Evolutionary conservation across 768 basidiomycete species (phyloP).

Genomic region (Piloderma croceum): DNA sequence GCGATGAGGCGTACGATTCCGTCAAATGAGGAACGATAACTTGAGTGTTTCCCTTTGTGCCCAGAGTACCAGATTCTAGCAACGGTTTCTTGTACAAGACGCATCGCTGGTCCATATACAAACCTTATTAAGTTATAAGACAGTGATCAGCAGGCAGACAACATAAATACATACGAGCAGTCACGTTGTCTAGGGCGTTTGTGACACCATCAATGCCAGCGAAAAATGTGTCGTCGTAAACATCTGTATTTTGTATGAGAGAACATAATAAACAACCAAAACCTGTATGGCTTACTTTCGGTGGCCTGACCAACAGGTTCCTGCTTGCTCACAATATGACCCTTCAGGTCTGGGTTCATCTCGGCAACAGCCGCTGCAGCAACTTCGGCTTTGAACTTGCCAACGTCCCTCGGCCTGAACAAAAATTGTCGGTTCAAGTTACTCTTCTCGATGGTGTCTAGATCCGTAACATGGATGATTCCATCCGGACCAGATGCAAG

Average conservation of each 20-base stretch:
- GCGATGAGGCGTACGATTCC: conserved; percentile 95
- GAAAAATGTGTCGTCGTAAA: conserved; percentile 89
- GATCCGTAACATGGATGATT: conserved; percentile 86
- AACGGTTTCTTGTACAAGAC: conserved; percentile 95
- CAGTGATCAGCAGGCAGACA: conserved; percentile 6
- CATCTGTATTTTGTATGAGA: conserved; percentile 42
- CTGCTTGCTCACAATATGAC: conserved; percentile 84
- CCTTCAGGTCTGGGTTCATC: conserved; percentile 90
- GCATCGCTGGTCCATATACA: conserved; percentile 98
- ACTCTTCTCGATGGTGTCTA: conserved; percentile 99
- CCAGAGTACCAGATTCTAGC: conserved; percentile 94
- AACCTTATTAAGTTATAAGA: conserved; percentile 41
- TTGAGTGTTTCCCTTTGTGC: conserved; percentile 97
- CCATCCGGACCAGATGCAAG: conserved; percentile 76
- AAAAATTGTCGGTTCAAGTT: conserved; percentile 98
- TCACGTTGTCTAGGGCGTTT: conserved; percentile 95
- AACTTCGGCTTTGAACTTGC: conserved; percentile 95
- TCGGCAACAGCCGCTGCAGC: conserved; percentile 86
- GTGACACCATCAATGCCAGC: conserved; percentile 86
- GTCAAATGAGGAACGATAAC: conserved; percentile 91
- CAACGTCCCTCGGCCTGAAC: conserved; percentile 92
- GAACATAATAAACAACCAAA: conserved; percentile 1
- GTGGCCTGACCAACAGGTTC: conserved; percentile 90
- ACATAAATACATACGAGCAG: conserved; percentile 65
- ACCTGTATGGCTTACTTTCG: conserved; percentile 60